Percentiles rank a stretch among this genome's conserved stretches.
These are phyloP conservation scores for Termitomyces sp. DNA, from an alignment of 768 basidiomycete genomes.

Conservation along the genomic window DNA sequence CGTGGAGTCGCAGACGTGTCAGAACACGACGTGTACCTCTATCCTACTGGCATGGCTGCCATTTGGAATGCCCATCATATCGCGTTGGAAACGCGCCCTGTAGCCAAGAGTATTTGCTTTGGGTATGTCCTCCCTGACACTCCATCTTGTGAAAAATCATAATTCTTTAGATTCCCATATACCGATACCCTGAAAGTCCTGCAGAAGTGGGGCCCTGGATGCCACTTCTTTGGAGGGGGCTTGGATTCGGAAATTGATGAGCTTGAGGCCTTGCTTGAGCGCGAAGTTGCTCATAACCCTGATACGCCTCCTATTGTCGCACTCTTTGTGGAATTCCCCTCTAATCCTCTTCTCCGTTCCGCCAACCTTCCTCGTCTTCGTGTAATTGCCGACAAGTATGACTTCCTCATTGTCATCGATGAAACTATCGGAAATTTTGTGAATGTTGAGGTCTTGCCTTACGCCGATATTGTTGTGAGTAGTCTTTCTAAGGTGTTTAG, in stretches of 20 bases:
- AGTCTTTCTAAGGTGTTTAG: conserved; percentile 95
- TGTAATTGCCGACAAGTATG: conserved; percentile 77
- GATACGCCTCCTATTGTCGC: conserved; percentile 61
- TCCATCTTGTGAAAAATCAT: background rate
- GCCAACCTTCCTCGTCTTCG: conserved; percentile 73
- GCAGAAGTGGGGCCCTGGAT: conserved; percentile 95
- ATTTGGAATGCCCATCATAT: conserved; percentile 90
- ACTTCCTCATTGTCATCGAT: conserved; percentile 86
- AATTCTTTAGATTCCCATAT: conserved; percentile 73
- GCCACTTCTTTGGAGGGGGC: conserved; percentile 82
- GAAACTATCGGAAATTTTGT: conserved; percentile 94
- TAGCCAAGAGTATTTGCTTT: conserved; percentile 86
- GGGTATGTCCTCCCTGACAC: conserved; percentile 50
- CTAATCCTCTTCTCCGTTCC: conserved; percentile 89
- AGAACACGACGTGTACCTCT: conserved; percentile 88
- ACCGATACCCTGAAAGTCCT: conserved; percentile 92
- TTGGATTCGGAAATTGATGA: conserved; percentile 68
- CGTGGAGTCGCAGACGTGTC: conserved; percentile 64
- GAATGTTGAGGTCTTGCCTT: conserved; percentile 86
- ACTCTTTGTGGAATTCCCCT: conserved; percentile 91
- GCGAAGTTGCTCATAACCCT: conserved; percentile 31
- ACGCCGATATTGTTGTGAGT: conserved; percentile 85
- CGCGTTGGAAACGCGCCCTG: conserved; percentile 42
- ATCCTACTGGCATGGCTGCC: conserved; percentile 85
- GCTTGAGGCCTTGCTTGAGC: conserved; percentile 57